These are phyloP conservation scores for Drosera capensis DNA, from an alignment of 148 eudicot species.

Conservation along the genomic window DNA sequence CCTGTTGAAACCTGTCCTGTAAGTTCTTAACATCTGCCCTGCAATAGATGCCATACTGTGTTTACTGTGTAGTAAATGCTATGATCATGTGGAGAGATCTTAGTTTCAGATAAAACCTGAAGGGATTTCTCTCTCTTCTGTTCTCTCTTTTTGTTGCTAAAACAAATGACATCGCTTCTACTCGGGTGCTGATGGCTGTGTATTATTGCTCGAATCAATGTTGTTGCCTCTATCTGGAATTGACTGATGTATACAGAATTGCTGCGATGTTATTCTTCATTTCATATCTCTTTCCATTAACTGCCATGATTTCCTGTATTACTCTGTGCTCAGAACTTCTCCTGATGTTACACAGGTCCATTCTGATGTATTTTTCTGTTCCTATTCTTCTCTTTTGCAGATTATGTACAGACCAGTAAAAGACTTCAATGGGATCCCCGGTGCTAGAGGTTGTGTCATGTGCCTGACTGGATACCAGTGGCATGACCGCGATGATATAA, in stretches of 20 bases:
- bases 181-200: neutral
- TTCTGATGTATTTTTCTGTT: slow-evolving; percentile 2
- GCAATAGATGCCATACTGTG: neutral
- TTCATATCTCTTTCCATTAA: too few species aligned
- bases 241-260: too few species aligned
- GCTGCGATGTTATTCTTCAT: too few species aligned
- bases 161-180: neutral
- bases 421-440: slow-evolving; percentile 68
- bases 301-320: too few species aligned
- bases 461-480: slow-evolving; percentile 89
- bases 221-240: neutral
- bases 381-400: slow-evolving; percentile 18
- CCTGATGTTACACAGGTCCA: neutral
- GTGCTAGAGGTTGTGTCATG: slow-evolving; percentile 48
- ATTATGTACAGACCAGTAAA: slow-evolving; percentile 60
- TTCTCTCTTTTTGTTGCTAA: neutral
- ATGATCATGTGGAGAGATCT: too few species aligned
- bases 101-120: too few species aligned
- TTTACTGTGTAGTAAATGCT: neutral
- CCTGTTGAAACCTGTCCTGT: slow-evolving; percentile 37
- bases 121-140: neutral
- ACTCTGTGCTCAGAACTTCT: neutral
- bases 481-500: slow-evolving; percentile 65
- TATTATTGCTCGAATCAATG: neutral
- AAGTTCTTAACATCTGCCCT: slow-evolving; percentile 13